These are phyloP conservation scores for Penicillium canariense DNA, from an alignment of 495 filamentous ascomycete genomes.

Conservation along the genomic window DNA sequence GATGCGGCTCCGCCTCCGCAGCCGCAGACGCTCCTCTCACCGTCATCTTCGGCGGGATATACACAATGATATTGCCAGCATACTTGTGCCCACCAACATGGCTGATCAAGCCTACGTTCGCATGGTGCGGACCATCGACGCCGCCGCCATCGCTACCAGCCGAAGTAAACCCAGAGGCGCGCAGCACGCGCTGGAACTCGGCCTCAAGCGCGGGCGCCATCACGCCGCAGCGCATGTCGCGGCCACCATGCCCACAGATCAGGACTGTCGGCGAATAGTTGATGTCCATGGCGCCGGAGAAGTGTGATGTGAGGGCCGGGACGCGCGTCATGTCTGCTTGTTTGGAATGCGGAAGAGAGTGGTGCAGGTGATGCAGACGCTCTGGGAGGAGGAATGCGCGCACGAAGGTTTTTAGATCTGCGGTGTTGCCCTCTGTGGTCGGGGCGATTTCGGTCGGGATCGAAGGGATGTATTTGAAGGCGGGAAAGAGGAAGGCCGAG, in stretches of 20 bases:
- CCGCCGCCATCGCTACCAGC: constrained; percentile 9
- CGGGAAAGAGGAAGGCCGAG: constrained; percentile 71
- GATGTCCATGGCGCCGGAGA: constrained; percentile 51
- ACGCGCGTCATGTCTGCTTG: constrained; percentile 29
- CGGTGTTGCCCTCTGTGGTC: not conserved
- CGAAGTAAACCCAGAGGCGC: constrained; percentile 29
- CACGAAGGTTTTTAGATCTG: constrained; percentile 36
- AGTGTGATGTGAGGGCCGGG: constrained; percentile 32
- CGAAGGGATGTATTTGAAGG: constrained; percentile 72
- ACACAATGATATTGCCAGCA: constrained; percentile 90
- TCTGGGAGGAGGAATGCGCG: constrained; percentile 50
- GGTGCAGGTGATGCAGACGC: constrained; percentile 57
- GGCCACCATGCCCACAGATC: constrained; percentile 79
- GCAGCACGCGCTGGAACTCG: constrained; percentile 61
- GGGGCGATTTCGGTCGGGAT: constrained; percentile 45
- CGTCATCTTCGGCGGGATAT: constrained; percentile 63
- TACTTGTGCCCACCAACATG: constrained; percentile 93
- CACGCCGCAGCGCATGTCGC: constrained; percentile 78
- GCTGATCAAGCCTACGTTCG: constrained; percentile 71
- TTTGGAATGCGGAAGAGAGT: constrained; percentile 42
- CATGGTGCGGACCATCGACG: constrained; percentile 35
- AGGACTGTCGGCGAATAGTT: constrained; percentile 65
- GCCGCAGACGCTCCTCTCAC: constrained; percentile 9
- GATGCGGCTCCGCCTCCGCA: constrained; percentile 25
- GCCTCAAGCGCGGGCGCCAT: constrained; percentile 67